A percentile compares a stretch with the other conserved stretches of the same genome.
phyloP scores from a whole-genome alignment of 495 filamentous ascomycete species.

The Aspergillus affinis region DNA sequence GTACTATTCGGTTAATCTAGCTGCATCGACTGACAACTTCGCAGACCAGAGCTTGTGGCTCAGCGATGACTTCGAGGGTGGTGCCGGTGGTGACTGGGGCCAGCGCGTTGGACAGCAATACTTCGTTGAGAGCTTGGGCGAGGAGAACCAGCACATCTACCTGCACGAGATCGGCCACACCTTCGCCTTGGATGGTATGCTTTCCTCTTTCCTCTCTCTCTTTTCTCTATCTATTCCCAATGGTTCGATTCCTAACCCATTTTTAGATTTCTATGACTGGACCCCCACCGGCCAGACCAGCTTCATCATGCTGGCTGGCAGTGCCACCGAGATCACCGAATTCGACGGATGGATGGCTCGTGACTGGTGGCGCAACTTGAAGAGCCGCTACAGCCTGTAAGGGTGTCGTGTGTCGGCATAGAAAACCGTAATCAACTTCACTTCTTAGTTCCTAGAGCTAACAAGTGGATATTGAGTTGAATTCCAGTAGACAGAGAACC shows the following conservation, averaged over 20 bases:
- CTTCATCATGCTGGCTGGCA: conserved; percentile 22
- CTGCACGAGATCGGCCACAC: conserved; percentile 22
- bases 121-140: conserved; percentile 15
- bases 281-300: conserved; percentile 15
- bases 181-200: conserved; percentile 20
- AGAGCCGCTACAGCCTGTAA: conserved; percentile 19
- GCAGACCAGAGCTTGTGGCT: conserved; percentile 21
- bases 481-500: no score
- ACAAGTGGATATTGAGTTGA: neutral
- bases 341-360: conserved; percentile 22
- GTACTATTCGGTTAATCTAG: neutral
- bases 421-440: no score
- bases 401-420: no score
- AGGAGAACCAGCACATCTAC: conserved; percentile 17
- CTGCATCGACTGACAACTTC: neutral
- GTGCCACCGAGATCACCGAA: conserved; percentile 19
- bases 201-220: neutral
- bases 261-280: conserved; percentile 22
- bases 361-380: conserved; percentile 22
- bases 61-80: conserved; percentile 19
- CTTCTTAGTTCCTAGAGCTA: neutral
- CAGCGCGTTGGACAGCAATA: conserved; percentile 20
- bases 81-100: conserved; percentile 21
- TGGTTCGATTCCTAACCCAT: neutral
- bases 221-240: no score